These are phyloP conservation scores for Thelonectria discophora DNA, from an alignment of 2,329 filamentous ascomycete species.

Conservation along the genomic window DNA sequence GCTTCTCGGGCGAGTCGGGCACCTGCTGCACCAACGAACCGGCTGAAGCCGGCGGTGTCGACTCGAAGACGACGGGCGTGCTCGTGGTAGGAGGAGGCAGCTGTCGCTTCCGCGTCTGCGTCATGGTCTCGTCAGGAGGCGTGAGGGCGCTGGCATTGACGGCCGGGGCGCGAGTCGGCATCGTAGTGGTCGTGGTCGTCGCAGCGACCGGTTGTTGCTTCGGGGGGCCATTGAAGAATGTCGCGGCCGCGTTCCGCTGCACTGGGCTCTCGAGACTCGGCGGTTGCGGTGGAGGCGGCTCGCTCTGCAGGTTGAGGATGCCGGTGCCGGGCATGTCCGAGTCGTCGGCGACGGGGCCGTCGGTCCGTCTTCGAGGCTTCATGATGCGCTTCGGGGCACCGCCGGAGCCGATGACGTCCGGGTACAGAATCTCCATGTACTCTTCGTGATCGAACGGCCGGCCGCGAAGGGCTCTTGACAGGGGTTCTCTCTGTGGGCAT, in stretches of 20 bases:
- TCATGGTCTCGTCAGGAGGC: constrained; percentile 62
- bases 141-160: constrained; percentile 59
- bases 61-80: constrained; percentile 32
- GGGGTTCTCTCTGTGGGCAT: constrained; percentile 60
- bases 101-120: constrained; percentile 55
- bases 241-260: constrained; percentile 39
- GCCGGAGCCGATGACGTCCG: constrained; percentile 67
- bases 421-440: constrained; percentile 68
- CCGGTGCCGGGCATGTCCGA: constrained; percentile 58
- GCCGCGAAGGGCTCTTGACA: constrained; percentile 65
- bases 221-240: constrained; percentile 35
- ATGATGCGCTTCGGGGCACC: constrained; percentile 68
- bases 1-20: constrained; percentile 47
- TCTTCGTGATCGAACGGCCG: constrained; percentile 69
- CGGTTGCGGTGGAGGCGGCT: constrained; percentile 40
- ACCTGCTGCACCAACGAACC: constrained; percentile 36
- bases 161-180: constrained; percentile 52
- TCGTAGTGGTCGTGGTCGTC: constrained; percentile 47
- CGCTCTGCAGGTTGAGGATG: constrained; percentile 56
- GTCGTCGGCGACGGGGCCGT: constrained; percentile 57
- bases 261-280: constrained; percentile 39
- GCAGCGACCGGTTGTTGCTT: constrained; percentile 47
- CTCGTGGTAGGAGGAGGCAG: constrained; percentile 36
- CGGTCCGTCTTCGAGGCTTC: constrained; percentile 61
- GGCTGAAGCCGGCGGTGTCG: constrained; percentile 34